Conservation (phyloP, 345 rosid species). For the Toxicodendron radicans region DNA sequence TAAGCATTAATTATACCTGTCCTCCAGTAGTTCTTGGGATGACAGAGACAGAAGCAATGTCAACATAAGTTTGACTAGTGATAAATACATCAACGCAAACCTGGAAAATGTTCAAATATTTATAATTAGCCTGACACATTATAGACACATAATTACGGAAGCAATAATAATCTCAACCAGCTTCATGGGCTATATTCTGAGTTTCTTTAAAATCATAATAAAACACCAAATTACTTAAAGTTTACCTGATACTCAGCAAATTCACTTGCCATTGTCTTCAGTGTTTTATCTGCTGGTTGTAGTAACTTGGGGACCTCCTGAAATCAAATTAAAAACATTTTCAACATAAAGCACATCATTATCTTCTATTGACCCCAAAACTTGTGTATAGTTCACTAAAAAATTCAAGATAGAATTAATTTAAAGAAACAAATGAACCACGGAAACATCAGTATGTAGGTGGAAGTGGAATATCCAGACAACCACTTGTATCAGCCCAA, state of each 20-base stretch:
- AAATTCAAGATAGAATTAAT: not conserved
- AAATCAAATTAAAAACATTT: slow-evolving; percentile 20
- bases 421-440: not conserved
- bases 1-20: slow-evolving; percentile 48
- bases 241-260: slow-evolving; percentile 91
- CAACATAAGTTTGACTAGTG: slow-evolving; percentile 80
- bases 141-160: not conserved
- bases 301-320: slow-evolving; percentile 92
- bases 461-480: not conserved
- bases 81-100: slow-evolving; percentile 89
- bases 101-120: slow-evolving; percentile 39
- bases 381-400: not conserved
- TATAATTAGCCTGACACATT: slow-evolving; percentile 13
- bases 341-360: not conserved
- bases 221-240: not conserved
- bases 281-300: slow-evolving; percentile 82
- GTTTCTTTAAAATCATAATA: not conserved
- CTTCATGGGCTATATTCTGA: not conserved
- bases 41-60: slow-evolving; percentile 82
- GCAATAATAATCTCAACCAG: not conserved
- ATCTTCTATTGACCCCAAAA: not conserved
- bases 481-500: not conserved
- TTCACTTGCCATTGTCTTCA: slow-evolving; percentile 90
- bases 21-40: slow-evolving; percentile 94
- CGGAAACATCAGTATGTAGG: not conserved